Evolutionary conservation across 1,139 yeast genomes (phyloP), one percentile per base, ranked within the genome.

Genomic region (Blastobotrys aristatus): DNA sequence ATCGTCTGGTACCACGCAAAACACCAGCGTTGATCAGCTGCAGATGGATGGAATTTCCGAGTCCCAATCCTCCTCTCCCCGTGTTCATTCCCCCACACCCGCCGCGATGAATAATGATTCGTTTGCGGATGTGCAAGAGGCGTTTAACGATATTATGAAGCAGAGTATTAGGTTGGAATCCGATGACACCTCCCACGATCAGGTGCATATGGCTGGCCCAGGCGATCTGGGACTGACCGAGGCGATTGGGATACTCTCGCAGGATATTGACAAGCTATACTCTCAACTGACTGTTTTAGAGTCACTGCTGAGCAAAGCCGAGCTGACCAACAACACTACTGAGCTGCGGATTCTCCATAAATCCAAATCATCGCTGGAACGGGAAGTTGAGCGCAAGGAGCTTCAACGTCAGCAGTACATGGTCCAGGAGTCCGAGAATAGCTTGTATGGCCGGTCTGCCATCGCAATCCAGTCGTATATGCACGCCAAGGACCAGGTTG

Each of bases 401-500:
- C 68, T 84, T 30, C 86, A 85, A 52, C 77, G 77, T 49, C 96
- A 87, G 55, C 96, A 87, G 61, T 82, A 82, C 55, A 77, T 84
- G 45, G 88, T 88, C 1, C 95, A 86, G 59, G 95, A 87, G 54
- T 83, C 79, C 58, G 92, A 86, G 46, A 85, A 83, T 61, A 82
- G 89, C 57, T 71, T 90, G 47, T 88, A 68, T 61, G 88, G 86
- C 1, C 82, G 82, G 54, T 80, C 95, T 0, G 67, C 72, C 32
- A 79, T 86, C 1, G 66, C 72, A 8, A 85, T 89, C 33, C 84
- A 79, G 48, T 79, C 90, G 0, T 84, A 79, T 60, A 74, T 84
- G 22, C 77, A 76, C 47, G 64, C 56, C 48, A 62, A 64, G 2
- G 74, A 74, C 43, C 80, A 77, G 37, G 68, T 71, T 34, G 83